Evolutionary conservation across 257 asterid genomes (phyloP).

Genomic region (Hygrophila difformis): DNA sequence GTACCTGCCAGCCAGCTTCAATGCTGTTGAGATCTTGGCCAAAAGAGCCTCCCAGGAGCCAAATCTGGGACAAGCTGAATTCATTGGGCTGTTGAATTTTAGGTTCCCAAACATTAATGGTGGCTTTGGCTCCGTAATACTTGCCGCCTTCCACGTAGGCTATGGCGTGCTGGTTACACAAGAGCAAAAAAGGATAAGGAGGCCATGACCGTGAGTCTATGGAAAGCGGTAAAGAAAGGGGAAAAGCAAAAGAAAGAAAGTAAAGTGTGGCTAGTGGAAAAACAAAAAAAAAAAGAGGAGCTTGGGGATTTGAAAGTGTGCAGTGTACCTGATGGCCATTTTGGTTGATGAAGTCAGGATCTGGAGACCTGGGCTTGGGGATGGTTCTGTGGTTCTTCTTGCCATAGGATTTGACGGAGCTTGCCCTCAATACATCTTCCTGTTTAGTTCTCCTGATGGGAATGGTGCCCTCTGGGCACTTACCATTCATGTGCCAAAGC

Average conservation of each 20-base stretch:
- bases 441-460: constrained; percentile 72
- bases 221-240: too few species aligned
- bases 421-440: constrained; percentile 78
- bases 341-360: constrained; percentile 46
- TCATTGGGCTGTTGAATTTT: constrained; percentile 55
- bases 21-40: constrained; percentile 70
- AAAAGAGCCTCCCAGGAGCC: constrained; percentile 66
- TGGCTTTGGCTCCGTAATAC: constrained; percentile 58
- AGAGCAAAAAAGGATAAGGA: background rate
- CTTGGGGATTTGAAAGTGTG: too few species aligned
- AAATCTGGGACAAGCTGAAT: constrained; percentile 62
- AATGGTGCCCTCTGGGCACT: constrained; percentile 53
- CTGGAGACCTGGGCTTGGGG: constrained; percentile 52
- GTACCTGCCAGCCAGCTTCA: constrained; percentile 75
- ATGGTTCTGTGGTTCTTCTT: constrained; percentile 51
- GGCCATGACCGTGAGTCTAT: too few species aligned
- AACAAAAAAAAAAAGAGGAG: too few species aligned
- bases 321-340: constrained; percentile 55
- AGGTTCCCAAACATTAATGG: constrained; percentile 65
- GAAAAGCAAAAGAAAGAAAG: too few species aligned
- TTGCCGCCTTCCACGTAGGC: constrained; percentile 59
- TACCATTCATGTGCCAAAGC: constrained; percentile 82
- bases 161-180: constrained; percentile 49
- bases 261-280: too few species aligned
- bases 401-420: constrained; percentile 69